Evolutionary conservation across 2,329 filamentous ascomycete genomes (phyloP).

Genomic region (Colletotrichum sp.): DNA sequence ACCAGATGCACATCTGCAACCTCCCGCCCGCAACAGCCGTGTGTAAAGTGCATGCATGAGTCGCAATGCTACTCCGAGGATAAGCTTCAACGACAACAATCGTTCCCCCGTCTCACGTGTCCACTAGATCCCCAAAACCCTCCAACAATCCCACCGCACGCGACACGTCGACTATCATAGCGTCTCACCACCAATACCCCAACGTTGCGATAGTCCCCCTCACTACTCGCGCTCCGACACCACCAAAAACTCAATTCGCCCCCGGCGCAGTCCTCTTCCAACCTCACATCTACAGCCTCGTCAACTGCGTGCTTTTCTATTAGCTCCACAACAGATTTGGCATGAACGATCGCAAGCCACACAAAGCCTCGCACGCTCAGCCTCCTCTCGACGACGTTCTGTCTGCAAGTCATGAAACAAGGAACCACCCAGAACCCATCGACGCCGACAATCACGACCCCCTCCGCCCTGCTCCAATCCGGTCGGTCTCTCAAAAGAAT

Average conservation of each 20-base stretch:
- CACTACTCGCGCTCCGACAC: background rate
- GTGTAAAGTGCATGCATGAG: background rate
- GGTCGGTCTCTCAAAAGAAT: too few relatives aligned
- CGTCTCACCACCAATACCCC: background rate
- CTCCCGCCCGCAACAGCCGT: background rate
- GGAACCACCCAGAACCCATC: too few relatives aligned
- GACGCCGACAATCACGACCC: too few relatives aligned
- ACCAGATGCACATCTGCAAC: background rate
- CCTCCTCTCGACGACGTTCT: background rate
- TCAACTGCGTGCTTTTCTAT: background rate
- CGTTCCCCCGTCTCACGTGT: background rate
- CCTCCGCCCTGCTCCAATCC: too few relatives aligned
- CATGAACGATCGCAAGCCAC: background rate
- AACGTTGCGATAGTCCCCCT: background rate
- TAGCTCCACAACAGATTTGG: background rate
- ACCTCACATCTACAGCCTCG: background rate
- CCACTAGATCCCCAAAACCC: background rate
- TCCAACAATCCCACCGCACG: background rate
- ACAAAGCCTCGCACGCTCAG: background rate
- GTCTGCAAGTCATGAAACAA: too few relatives aligned
- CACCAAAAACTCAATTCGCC: background rate
- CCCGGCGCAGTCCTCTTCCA: fast-evolving
- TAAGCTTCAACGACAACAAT: background rate
- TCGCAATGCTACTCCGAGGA: background rate
- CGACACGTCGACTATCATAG: background rate